These are phyloP conservation scores for Zarea fungicola DNA, from an alignment of 2,329 filamentous ascomycete species.

Conservation along the genomic window DNA sequence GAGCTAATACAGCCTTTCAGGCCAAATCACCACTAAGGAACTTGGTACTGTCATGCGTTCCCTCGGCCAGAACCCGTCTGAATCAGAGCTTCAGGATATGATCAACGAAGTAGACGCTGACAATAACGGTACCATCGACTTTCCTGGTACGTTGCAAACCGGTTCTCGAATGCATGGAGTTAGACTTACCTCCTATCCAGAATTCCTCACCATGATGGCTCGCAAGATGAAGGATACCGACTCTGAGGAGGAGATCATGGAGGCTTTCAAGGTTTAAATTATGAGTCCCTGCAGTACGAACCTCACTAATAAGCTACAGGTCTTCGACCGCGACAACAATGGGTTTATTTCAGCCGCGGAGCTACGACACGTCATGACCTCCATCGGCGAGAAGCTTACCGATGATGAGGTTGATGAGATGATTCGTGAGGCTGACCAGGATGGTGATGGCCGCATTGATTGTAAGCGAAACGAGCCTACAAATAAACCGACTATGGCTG, in stretches of 20 bases:
- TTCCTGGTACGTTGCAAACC: constrained; percentile 60
- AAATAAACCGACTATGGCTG: neutral
- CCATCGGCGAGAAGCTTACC: constrained; percentile 85
- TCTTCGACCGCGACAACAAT: constrained; percentile 87
- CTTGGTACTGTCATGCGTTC: constrained; percentile 88
- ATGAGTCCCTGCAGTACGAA: neutral
- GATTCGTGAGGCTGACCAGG: constrained; percentile 87
- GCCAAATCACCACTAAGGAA: constrained; percentile 89
- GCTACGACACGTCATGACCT: constrained; percentile 86
- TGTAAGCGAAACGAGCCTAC: constrained; percentile 50
- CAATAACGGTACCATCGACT: constrained; percentile 90
- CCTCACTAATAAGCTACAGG: constrained; percentile 33
- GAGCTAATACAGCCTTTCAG: constrained; percentile 37
- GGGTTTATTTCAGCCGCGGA: constrained; percentile 87
- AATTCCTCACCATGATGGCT: constrained; percentile 91
- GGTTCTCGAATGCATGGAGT: neutral
- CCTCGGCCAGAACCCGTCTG: constrained; percentile 82
- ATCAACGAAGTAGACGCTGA: constrained; percentile 91
- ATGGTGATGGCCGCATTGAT: constrained; percentile 83
- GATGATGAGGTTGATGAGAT: constrained; percentile 91
- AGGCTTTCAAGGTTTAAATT: constrained; percentile 74
- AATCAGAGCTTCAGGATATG: constrained; percentile 89
- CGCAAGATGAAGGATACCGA: constrained; percentile 93
- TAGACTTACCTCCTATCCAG: constrained; percentile 35
- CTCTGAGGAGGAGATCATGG: constrained; percentile 84